Evolutionary conservation across 345 rosid species (phyloP), one percentile per base, ranked within the genome.

Genomic region (Eucalyptus victrix): DNA sequence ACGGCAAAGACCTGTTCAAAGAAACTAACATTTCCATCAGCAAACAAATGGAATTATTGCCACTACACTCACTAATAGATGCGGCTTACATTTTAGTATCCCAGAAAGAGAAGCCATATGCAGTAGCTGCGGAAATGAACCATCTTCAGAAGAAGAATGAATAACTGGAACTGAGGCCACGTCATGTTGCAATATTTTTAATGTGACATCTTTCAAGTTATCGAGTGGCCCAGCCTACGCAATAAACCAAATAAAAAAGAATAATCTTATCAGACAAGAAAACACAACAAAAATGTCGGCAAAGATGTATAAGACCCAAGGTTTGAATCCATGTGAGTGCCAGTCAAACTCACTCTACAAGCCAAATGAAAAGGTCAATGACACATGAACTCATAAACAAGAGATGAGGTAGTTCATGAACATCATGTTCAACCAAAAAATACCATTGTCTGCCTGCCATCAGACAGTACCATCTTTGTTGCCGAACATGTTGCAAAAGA

Each of bases 81-180:
- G 94, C 94, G 89, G 76, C 95, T 93, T 92, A 98, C 99, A 94
- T 93, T 96, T 97, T 89, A 98, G 92, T 91, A 98, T 95, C 91
- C 97, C 99, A 87, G 99, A 95, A 87, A 98, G 94, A 17, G 99
- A 95, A 90, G 99, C 99, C 93, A 98, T 97, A 91, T 97, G 96
- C 87, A 98, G 94, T 87, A 98, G 93, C 94, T 95, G 97, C 1
- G 97, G 96, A 92, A 92, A 90, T 86, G 95, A 92, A 91, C 94
- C 95, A 72, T 95, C 98, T 86, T 86, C 93, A 26, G 93, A 91
- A 89, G 93, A 86, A 56, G 96, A 94, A 91, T 95, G 92, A 81
- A 96, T 90, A 87, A 98, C 92, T 44, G 99, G 99, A 93, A 97
- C 93, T 2, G 95, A 95, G 21, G 99, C 95, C 90, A 98, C 96